Conservation (phyloP, 2,329 filamentous ascomycete genomes). For the Penicillium sp. region DNA sequence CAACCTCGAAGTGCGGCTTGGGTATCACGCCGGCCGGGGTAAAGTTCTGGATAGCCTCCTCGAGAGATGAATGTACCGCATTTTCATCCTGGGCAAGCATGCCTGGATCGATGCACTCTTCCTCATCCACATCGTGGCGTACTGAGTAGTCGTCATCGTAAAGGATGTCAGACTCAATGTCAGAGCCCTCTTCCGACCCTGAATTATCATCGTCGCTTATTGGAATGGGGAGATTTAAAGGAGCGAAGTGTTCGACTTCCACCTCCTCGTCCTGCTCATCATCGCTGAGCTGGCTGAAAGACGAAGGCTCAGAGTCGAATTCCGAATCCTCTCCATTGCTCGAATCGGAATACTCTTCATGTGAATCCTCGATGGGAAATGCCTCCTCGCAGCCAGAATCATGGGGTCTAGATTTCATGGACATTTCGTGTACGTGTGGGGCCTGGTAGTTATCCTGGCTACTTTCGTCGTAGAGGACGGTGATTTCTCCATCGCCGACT, state of each 20-base stretch:
- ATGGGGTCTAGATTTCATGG: neutral
- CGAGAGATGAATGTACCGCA: neutral
- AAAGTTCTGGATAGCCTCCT: neutral
- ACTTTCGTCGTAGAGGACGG: neutral
- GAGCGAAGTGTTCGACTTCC: neutral
- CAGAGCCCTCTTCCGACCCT: neutral
- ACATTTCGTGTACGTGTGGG: neutral
- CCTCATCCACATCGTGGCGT: conserved; percentile 7
- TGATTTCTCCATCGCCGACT: neutral
- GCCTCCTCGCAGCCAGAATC: conserved; percentile 1
- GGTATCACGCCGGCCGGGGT: neutral
- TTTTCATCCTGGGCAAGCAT: neutral
- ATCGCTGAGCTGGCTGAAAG: conserved; percentile 1
- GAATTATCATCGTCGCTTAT: neutral
- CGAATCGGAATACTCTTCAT: conserved; percentile 1
- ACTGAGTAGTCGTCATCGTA: neutral
- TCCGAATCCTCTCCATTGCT: conserved; percentile 8
- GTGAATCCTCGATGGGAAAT: conserved; percentile 1
- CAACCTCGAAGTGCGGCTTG: neutral
- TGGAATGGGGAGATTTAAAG: neutral
- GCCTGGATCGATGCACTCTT: conserved; percentile 9
- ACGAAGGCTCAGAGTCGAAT: conserved; percentile 3
- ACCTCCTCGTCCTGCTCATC: neutral
- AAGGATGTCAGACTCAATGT: conserved; percentile 2
- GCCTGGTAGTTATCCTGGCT: too few species aligned